Percentiles rank a stretch among this genome's conserved stretches.
These are phyloP conservation scores for Cynara cardunculus DNA, from an alignment of 129 eudicot genomes.

Conservation along the genomic window DNA sequence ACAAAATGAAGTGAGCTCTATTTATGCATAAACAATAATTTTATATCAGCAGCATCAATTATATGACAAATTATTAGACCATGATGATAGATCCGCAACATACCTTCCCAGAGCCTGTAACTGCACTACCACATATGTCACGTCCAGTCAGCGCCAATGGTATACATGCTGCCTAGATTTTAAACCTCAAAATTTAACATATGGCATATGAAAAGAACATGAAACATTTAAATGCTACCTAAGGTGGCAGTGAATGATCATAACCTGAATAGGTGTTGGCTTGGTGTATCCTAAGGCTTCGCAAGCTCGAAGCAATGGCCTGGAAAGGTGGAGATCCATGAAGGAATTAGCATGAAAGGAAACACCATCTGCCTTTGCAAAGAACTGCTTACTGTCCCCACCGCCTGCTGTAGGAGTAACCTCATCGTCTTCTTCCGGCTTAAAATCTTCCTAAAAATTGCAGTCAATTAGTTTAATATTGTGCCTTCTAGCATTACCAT, in stretches of 20 bases:
- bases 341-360: slow-evolving; percentile 78
- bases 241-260: background rate
- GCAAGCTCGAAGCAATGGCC: slow-evolving; percentile 93
- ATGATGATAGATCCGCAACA: background rate
- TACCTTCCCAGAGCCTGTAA: slow-evolving; percentile 99
- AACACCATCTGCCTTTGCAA: slow-evolving; percentile 64
- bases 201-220: background rate
- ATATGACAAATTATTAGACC: background rate
- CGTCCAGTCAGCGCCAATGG: slow-evolving; percentile 91
- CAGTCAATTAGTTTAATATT: background rate
- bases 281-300: slow-evolving; percentile 83
- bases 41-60: background rate
- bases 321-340: slow-evolving; percentile 76
- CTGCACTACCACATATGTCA: slow-evolving; percentile 94
- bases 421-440: slow-evolving; percentile 70
- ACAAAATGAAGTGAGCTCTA: slow-evolving; percentile 2
- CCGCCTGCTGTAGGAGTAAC: slow-evolving; percentile 32
- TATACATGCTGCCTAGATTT: slow-evolving; percentile 84
- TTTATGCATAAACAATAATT: background rate
- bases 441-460: slow-evolving; percentile 60
- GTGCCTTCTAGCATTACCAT: background rate
- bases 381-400: slow-evolving; percentile 47
- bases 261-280: slow-evolving; percentile 98
- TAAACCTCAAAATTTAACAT: background rate
- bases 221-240: background rate